Conservation (phyloP, 73 alveolate genomes). For the Effrenium voratum region DNA sequence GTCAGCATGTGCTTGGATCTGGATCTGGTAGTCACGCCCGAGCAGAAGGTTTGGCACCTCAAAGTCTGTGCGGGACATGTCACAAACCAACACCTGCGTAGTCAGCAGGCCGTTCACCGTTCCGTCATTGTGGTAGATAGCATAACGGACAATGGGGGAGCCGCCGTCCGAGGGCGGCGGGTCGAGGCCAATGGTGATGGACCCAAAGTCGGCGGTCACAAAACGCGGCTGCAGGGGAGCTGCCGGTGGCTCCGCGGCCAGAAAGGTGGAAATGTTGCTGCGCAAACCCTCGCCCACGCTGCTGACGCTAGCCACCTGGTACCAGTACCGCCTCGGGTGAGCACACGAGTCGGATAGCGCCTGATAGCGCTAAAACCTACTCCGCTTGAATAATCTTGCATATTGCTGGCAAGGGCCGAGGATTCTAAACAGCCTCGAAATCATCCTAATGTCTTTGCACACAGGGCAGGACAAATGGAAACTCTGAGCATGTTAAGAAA, state of each 20-base stretch:
- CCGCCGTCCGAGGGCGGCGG: slow-evolving; percentile 92
- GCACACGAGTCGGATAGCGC: no score
- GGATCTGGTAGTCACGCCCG: slow-evolving; percentile 66
- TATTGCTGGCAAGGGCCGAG: no score
- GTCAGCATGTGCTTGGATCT: slow-evolving; percentile 77
- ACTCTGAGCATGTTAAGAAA: no score
- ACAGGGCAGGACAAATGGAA: no score
- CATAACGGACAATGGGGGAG: slow-evolving; percentile 57
- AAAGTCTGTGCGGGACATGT: slow-evolving; percentile 75
- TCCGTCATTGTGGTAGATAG: slow-evolving; percentile 83
- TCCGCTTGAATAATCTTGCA: no score
- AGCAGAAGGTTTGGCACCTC: slow-evolving; percentile 45
- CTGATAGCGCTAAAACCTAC: no score
- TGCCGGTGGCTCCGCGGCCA: slow-evolving; percentile 83
- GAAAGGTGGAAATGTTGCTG: slow-evolving; percentile 44
- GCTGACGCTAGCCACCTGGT: slow-evolving; percentile 51
- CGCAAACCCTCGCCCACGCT: slow-evolving; percentile 73
- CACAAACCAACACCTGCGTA: slow-evolving; percentile 72
- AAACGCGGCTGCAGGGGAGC: slow-evolving; percentile 89
- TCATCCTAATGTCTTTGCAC: no score
- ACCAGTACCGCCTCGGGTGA: no score
- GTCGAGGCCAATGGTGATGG: slow-evolving; percentile 69
- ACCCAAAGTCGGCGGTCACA: slow-evolving; percentile 60
- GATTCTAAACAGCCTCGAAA: no score
- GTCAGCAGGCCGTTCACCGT: slow-evolving; percentile 65